Base-by-base conservation (phyloP, 495 filamentous ascomycete genomes). In the Aspergillus wentii region DNA sequence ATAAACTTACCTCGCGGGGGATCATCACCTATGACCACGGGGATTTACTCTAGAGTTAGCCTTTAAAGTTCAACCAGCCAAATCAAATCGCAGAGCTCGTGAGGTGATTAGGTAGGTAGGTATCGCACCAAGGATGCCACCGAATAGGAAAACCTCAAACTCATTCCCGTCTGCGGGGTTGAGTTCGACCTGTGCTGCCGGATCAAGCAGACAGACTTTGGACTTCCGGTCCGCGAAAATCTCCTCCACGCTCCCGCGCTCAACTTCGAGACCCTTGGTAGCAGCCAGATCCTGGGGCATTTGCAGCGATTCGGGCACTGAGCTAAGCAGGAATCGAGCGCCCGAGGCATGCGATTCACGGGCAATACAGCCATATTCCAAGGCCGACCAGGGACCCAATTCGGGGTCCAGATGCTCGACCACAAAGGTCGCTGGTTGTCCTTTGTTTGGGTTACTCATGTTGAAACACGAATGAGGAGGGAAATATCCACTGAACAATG, bases 391-490 rank as follows among this genome's bases (percentile, higher is more conserved):
- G 21, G 76, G 75, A n/a, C 91, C 92, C 17, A 97, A 75, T 59
- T 98, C 92, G 10, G 84, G 79, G 68, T 95, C 89, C 15, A 95
- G 75, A 64, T 95, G 89, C 69, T 95, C 89, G 38, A 95, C 87
- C 48, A 95, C 81, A 64, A 87, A 94, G 25, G 76, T 86, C 34
- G 54, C 47, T 33, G 49, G 54, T 52, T 81, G 83, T 43, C 48
- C 38, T 14, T 16, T 17, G 2, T 38, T 20, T 53, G 47, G 35
- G n/a, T 49, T 52, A 38, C 35, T 35, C 61, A 63, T 66, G 34
- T 33, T 47, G 30, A 15, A 9, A 28, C 38, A 16, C n/a, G n/a
- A n/a, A n/a, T n/a, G n/a, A n/a, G n/a, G n/a, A n/a, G n/a, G n/a
- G n/a, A n/a, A n/a, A n/a, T n/a, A n/a, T n/a, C n/a, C n/a, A n/a